Percentiles rank a stretch among this genome's conserved stretches.
Evolutionary conservation across 148 eudicot species (phyloP).

Genomic region (Salicornia ramosissima): DNA sequence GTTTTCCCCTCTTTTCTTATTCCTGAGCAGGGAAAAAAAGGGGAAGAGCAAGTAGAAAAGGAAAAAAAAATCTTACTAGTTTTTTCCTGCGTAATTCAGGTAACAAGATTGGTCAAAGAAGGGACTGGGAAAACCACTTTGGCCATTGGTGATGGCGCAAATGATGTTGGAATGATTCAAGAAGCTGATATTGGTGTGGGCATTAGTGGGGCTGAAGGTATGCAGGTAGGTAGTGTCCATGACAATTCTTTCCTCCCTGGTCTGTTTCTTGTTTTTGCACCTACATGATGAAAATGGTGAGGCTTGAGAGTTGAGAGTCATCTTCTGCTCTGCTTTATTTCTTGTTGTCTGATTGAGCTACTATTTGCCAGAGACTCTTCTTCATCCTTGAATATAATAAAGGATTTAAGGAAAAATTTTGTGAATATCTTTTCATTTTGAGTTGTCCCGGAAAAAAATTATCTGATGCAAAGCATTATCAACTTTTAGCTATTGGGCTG

Average conservation of each 20-base stretch:
- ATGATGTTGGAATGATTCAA: constrained; percentile 99
- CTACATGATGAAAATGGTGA: background rate
- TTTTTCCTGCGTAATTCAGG: constrained; percentile 34
- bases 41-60: background rate
- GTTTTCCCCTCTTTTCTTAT: background rate
- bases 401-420: background rate
- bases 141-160: constrained; percentile 97
- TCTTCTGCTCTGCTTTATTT: background rate
- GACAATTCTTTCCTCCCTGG: background rate
- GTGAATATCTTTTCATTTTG: background rate
- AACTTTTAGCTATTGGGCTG: background rate
- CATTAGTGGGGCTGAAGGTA: constrained; percentile 95
- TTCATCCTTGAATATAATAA: background rate
- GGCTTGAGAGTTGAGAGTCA: background rate
- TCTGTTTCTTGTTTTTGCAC: constrained; percentile 2
- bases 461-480: background rate
- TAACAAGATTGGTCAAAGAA: constrained; percentile 87
- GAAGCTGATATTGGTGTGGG: constrained; percentile 99
- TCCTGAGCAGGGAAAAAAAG: background rate
- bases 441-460: background rate
- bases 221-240: constrained; percentile 71
- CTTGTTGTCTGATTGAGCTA: background rate
- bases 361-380: background rate
- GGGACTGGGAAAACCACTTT: constrained; percentile 92
- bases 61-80: background rate